Conservation (phyloP, 257 asterid species). For the Mitragyna speciosa region DNA sequence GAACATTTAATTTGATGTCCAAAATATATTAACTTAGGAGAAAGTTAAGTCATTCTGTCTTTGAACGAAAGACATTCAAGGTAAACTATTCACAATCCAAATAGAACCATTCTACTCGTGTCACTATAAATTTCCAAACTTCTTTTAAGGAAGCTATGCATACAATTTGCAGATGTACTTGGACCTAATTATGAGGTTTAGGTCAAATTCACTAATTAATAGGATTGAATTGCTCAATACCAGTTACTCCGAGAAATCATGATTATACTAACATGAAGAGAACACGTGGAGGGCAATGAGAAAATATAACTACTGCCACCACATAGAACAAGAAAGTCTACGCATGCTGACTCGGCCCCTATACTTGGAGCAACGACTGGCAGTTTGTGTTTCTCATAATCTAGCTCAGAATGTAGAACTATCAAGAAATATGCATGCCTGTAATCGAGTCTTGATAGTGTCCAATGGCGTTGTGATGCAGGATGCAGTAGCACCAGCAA, state of each 20-base stretch:
- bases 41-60: background rate
- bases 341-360: background rate
- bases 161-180: background rate
- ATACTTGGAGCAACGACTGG: background rate
- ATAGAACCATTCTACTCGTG: background rate
- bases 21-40: background rate
- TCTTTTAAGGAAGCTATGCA: background rate
- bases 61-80: constrained; percentile 3
- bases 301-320: background rate
- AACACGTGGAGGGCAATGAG: background rate
- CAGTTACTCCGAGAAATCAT: background rate
- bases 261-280: background rate
- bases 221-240: background rate
- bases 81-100: background rate
- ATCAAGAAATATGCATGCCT: constrained; percentile 37
- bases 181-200: background rate
- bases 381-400: background rate
- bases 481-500: constrained; percentile 92
- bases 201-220: background rate
- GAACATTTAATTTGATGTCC: background rate
- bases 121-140: background rate
- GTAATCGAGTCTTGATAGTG: constrained; percentile 92
- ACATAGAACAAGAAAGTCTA: background rate
- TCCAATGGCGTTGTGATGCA: constrained; percentile 90
- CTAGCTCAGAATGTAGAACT: constrained; percentile 1